A percentile compares a stretch with the other conserved stretches of the same genome.
phyloP scores from a whole-genome alignment of 306 rosid genomes.

The Cucumis sativus region DNA sequence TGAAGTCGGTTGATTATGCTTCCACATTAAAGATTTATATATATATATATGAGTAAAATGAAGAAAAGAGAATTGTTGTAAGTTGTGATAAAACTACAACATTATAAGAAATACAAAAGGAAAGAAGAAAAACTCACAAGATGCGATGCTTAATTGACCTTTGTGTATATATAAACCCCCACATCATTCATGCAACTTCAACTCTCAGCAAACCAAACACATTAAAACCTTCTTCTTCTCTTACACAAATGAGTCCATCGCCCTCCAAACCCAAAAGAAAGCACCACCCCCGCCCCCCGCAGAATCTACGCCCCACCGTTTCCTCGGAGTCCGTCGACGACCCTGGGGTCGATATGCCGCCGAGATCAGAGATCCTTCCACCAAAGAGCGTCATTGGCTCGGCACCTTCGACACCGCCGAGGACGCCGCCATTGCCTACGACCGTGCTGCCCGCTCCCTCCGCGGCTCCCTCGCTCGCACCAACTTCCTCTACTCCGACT shows the following conservation, averaged over 20 bases:
- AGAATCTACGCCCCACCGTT: not conserved
- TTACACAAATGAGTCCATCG: not conserved
- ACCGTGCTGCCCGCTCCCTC: slow-evolving; percentile 13
- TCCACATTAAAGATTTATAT: too few species aligned
- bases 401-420: slow-evolving; percentile 22
- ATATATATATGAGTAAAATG: too few species aligned
- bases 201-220: not conserved
- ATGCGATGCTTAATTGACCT: too few species aligned
- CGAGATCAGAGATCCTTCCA: slow-evolving; percentile 15
- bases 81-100: too few species aligned
- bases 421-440: slow-evolving; percentile 17
- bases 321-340: slow-evolving; percentile 13
- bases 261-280: not conserved
- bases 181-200: not conserved
- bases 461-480: slow-evolving; percentile 17
- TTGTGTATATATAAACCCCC: not conserved
- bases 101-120: too few species aligned
- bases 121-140: too few species aligned
- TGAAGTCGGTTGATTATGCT: too few species aligned
- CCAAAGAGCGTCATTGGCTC: slow-evolving; percentile 19
- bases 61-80: too few species aligned
- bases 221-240: not conserved
- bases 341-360: slow-evolving; percentile 22
- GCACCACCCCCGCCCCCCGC: not conserved
- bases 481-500: slow-evolving; percentile 15